Conservation (phyloP, 202 grass and related monocot species). For the Setaria italica region DNA sequence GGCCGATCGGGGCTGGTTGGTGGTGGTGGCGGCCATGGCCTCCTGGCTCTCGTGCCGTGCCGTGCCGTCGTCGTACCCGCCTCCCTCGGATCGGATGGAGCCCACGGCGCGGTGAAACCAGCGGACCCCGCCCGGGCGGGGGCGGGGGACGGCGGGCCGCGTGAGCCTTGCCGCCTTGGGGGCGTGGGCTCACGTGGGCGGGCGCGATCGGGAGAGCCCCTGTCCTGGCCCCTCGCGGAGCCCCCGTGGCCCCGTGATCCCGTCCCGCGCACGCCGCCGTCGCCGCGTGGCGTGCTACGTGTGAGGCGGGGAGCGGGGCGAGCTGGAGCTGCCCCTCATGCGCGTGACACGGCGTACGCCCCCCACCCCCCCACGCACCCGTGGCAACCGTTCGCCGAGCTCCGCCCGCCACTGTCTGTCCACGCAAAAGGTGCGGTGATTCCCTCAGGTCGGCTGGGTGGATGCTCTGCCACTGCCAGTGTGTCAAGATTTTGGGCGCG, state of each 20-base stretch:
- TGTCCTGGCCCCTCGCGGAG: not conserved
- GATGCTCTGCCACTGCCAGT: not conserved
- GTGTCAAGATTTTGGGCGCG: not conserved
- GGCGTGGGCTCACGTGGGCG: constrained; percentile 28
- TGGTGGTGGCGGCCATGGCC: too few species aligned
- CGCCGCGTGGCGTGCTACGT: constrained; percentile 47
- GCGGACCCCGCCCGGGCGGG: not conserved
- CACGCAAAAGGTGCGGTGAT: not conserved
- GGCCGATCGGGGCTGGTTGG: not conserved
- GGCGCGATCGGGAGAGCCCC: not conserved
- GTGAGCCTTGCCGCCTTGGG: not conserved
- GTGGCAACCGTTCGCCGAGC: not conserved
- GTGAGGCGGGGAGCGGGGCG: not conserved
- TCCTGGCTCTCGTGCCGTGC: not conserved
- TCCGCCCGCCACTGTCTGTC: too few species aligned
- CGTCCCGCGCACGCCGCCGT: not conserved
- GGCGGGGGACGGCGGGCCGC: too few species aligned
- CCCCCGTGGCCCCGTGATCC: not conserved
- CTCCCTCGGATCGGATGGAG: not conserved
- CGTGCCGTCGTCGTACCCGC: too few species aligned
- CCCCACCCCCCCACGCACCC: not conserved
- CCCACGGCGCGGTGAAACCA: not conserved
- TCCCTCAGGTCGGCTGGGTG: not conserved
- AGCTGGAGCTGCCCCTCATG: not conserved
- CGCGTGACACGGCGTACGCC: constrained; percentile 13